Base-by-base conservation (phyloP, 2,329 filamentous ascomycete species). In the Trichoderma aggressivum region DNA sequence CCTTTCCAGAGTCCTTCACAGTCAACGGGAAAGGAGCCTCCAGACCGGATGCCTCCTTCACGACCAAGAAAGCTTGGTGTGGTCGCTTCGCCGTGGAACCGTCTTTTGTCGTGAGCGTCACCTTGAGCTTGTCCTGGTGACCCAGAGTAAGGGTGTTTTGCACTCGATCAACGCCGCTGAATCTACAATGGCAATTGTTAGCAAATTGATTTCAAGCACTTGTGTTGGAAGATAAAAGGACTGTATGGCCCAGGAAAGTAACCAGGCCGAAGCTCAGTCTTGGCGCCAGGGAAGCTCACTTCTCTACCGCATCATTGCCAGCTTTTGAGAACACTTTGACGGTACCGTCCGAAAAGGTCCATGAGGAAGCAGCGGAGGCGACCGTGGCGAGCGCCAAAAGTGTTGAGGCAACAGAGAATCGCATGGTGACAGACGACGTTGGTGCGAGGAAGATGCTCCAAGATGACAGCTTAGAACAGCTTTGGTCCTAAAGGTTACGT, bases 41-140 rank as follows among this genome's bases (percentile, higher is more conserved):
- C 60, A 99, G 85, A 43, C 93, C 93, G 12, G 90, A 91, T 14
- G 86, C 84, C 76, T 98, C 94, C 76, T 89, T 90, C 71, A 99
- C 82, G 18, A 96, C 86, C 68, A 99, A 86, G 84, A 98, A 98
- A 7, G 94, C 94, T 83, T 99, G 96, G 82, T 99, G 96, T 76
- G 96, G 94, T 75, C 92, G 90, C 86, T 94, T 95, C 60, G 89
- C 87, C 76, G 90, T 91, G 82, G 90, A 90, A 79, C 88, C 90
- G 78, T 97, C 93, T 79, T 92, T 91, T 10, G 93, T 88, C 39
- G 94, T 97, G 77, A 99, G 84, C 75, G 90, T 83, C 75, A 99
- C 84, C 84, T 96, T 97, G 78, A 98, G 85, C 55, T 90, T 89
- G 79, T 97, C 94, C 68, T 88, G 81, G 68, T 86, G 82, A 73